A percentile compares a stretch with the other conserved stretches of the same genome.
These are phyloP conservation scores for Elsinoe fawcettii DNA, from an alignment of 2,329 filamentous ascomycete genomes.

Conservation along the genomic window DNA sequence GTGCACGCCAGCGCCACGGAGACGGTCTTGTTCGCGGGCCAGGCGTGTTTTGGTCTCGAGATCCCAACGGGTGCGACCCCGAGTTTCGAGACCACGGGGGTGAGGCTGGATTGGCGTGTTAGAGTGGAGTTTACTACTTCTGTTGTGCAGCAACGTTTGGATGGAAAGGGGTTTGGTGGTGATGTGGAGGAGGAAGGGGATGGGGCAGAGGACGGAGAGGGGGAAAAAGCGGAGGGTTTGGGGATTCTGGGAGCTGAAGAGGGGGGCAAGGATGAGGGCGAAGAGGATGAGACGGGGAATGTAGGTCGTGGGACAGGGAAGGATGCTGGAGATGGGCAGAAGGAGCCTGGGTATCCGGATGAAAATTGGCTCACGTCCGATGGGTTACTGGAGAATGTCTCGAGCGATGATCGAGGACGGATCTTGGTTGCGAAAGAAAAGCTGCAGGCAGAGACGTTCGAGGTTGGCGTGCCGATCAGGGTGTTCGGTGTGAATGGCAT, in stretches of 20 bases:
- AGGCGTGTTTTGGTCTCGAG: conserved; percentile 71
- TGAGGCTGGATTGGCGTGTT: conserved; percentile 81
- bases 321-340: conserved; percentile 70
- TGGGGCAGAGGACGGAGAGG: conserved; percentile 48
- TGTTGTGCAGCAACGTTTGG: neutral
- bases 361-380: conserved; percentile 25
- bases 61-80: conserved; percentile 80
- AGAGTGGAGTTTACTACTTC: conserved; percentile 64
- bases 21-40: conserved; percentile 70
- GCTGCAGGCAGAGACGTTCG: conserved; percentile 30
- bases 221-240: conserved; percentile 64
- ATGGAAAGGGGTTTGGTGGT: conserved; percentile 58
- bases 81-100: conserved; percentile 82
- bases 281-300: conserved; percentile 46
- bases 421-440: conserved; percentile 30
- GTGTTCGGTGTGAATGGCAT: conserved; percentile 27
- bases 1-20: conserved; percentile 72
- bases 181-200: conserved; percentile 19
- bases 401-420: conserved; percentile 29
- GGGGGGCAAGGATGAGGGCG: conserved; percentile 51
- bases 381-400: conserved; percentile 29
- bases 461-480: conserved; percentile 31
- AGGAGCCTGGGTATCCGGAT: conserved; percentile 62
- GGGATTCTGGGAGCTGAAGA: conserved; percentile 61
- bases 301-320: conserved; percentile 23